These are phyloP conservation scores for Tolypocladium inflatum DNA, from an alignment of 2,329 filamentous ascomycete species.

Conservation along the genomic window DNA sequence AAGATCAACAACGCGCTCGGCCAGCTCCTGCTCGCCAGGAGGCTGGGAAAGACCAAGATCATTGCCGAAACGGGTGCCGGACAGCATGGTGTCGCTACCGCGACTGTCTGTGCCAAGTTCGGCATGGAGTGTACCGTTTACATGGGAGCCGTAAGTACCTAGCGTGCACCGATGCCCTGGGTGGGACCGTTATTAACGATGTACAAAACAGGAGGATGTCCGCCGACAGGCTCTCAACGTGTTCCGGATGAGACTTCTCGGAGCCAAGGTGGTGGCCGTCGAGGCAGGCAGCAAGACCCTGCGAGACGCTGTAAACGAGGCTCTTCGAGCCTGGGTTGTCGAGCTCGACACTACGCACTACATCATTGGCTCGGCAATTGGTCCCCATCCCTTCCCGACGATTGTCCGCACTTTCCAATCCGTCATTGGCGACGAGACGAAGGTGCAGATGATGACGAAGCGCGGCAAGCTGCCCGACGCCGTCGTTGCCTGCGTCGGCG, in stretches of 20 bases:
- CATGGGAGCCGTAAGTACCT: constrained; percentile 67
- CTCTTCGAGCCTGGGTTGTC: constrained; percentile 87
- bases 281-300: constrained; percentile 80
- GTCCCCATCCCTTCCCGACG: constrained; percentile 93
- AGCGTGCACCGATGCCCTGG: neutral
- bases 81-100: constrained; percentile 95
- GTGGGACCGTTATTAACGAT: constrained; percentile 10
- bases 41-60: constrained; percentile 90
- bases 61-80: constrained; percentile 97
- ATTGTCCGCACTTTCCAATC: constrained; percentile 97
- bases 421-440: constrained; percentile 91
- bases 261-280: constrained; percentile 85
- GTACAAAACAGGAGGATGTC: constrained; percentile 63
- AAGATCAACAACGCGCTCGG: constrained; percentile 99
- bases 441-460: constrained; percentile 77
- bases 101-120: constrained; percentile 95
- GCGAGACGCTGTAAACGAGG: constrained; percentile 89
- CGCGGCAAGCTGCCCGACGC: constrained; percentile 88
- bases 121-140: constrained; percentile 97
- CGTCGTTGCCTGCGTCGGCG: constrained; percentile 92
- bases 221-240: constrained; percentile 94
- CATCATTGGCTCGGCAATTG: constrained; percentile 95
- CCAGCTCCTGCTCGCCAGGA: constrained; percentile 76
- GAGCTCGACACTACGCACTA: constrained; percentile 93
- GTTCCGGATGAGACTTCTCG: constrained; percentile 94